phyloP scores from a whole-genome alignment of 306 rosid species.

The Rosa lucieae region DNA sequence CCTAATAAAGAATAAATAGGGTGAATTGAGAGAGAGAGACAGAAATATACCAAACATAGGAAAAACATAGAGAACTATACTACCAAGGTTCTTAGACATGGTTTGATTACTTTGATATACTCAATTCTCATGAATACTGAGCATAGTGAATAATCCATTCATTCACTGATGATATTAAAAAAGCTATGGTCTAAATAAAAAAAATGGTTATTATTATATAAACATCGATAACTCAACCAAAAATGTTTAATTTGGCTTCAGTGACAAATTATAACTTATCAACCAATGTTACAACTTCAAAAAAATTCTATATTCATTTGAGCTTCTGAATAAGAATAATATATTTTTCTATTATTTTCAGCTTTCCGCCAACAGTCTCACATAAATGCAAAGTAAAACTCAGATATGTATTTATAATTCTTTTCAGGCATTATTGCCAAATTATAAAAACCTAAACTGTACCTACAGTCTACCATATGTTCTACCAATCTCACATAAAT shows the following conservation, averaged over 20 bases:
- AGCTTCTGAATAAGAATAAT: background rate
- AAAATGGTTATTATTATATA: background rate
- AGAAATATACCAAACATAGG: conserved; percentile 14
- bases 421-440: background rate
- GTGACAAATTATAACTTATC: background rate
- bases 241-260: background rate
- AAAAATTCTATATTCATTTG: background rate
- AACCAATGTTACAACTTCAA: background rate
- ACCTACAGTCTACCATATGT: background rate
- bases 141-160: background rate
- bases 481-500: background rate
- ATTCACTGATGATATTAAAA: background rate
- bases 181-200: background rate
- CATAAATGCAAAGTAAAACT: background rate
- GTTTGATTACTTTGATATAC: background rate
- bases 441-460: background rate
- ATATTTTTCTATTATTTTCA: background rate
- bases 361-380: background rate
- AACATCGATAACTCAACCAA: background rate
- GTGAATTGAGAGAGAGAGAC: background rate
- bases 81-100: background rate
- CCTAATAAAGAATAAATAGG: conserved; percentile 42
- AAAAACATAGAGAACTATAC: background rate
- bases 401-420: background rate
- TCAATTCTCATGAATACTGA: background rate